Evolutionary conservation across 2,329 filamentous ascomycete genomes (phyloP).

Genomic region (Pyrenophora teres): DNA sequence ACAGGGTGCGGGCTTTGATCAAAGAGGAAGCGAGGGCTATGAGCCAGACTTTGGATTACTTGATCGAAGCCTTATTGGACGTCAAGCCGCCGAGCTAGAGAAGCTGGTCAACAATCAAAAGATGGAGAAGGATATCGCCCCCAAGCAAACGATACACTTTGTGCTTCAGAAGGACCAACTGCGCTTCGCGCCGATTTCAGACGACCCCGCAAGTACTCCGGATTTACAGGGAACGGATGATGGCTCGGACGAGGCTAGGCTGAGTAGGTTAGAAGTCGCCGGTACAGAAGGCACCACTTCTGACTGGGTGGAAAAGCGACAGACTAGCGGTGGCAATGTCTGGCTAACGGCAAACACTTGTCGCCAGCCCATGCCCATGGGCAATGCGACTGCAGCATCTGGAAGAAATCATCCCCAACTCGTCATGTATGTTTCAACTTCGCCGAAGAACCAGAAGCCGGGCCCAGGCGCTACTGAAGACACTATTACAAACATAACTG

Average conservation of each 20-base stretch:
- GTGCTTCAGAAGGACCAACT: conserved; percentile 64
- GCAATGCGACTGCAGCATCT: conserved; percentile 50
- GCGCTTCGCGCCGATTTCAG: conserved; percentile 48
- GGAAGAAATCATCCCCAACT: conserved; percentile 63
- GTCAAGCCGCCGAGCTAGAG: conserved; percentile 56
- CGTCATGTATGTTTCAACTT: conserved; percentile 74
- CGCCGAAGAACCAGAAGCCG: conserved; percentile 65
- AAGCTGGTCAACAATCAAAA: conserved; percentile 69
- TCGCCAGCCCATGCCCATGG: conserved; percentile 68
- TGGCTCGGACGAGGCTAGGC: conserved; percentile 1
- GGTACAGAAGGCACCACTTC: not conserved
- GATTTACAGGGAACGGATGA: conserved; percentile 23
- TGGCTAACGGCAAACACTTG: conserved; percentile 90
- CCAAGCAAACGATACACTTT: conserved; percentile 68
- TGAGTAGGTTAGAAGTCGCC: not conserved
- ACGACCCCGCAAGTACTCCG: conserved; percentile 34
- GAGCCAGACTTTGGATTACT: conserved; percentile 66
- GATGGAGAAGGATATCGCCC: conserved; percentile 61
- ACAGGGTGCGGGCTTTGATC: conserved; percentile 37
- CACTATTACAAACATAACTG: conserved; percentile 49
- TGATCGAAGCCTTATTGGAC: conserved; percentile 66
- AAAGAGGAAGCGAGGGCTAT: conserved; percentile 51
- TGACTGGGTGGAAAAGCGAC: conserved; percentile 27
- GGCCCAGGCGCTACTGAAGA: conserved; percentile 61
- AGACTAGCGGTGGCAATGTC: conserved; percentile 52